Base-by-base conservation (phyloP, 2,329 filamentous ascomycete species). In the Botrytis medusae region DNA sequence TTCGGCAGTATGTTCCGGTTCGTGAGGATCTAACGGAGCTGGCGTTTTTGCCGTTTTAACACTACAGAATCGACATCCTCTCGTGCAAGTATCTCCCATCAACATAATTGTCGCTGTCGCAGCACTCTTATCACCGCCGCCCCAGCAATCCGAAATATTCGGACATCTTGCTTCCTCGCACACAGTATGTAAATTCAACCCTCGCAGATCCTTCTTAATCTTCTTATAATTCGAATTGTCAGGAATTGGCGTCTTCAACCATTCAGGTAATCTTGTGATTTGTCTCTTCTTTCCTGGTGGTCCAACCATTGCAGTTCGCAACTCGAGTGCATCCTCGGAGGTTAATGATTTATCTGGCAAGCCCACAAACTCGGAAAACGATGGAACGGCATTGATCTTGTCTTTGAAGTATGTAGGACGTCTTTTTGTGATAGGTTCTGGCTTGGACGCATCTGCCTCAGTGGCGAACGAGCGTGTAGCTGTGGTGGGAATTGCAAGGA, bases 81-180 rank as follows among this genome's bases (percentile, higher is more conserved):
- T 89, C 29, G 96, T 99, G 84, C 96, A 99, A 14, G 95, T 98
- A 83, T 99, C 96, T 76, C 96, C 96, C 95, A 98, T 98, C 65
- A 99, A 86, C 96, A 99, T 99, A 83, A 99, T 98, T 18, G 96
- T 99, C 3, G 96, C 96, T 46, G 96, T 99, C 7, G 96, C 96
- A 40, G 94, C 92, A 77, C 90, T 91, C 85, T 97, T 97, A 82
- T 92, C 90, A 81, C 87, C 90, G 48, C 96, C 96, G 75, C 96
- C 96, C 96, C 96, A 99, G 86, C 96, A 99, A 82, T 98, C 95
- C 76, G 92, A 94, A 75, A 99, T 97, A 83, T 99, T 99, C 75
- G 96, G 96, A 83, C 96, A 99, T 77, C 94, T 90, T 1, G 96
- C 96, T 85, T 99, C 96, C 84, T 99, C 96, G 83, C 96, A 99